A percentile compares a stretch with the other conserved stretches of the same genome.
phyloP scores from a whole-genome alignment of 2,329 filamentous ascomycete genomes.

The Chaetomiaceae sp. region DNA sequence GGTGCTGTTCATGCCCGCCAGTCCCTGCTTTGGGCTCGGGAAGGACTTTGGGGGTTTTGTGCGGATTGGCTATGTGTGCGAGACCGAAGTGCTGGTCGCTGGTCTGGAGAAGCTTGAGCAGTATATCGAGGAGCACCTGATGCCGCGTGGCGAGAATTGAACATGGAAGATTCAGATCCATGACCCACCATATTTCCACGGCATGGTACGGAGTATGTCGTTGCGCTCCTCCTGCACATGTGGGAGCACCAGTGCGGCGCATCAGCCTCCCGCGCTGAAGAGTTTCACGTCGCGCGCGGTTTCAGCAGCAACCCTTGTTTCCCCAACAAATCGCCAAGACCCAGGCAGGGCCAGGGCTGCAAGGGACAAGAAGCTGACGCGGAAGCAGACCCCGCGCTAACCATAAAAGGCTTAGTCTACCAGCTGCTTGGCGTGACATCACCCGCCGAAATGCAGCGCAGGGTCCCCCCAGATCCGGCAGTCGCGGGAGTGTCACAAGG shows the following conservation, averaged over 20 bases:
- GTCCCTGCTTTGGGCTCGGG: constrained; percentile 63
- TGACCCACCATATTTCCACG: too few species aligned
- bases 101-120: constrained; percentile 50
- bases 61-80: constrained; percentile 69
- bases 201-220: too few species aligned
- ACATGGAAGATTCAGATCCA: too few species aligned
- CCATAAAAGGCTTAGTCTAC: background rate
- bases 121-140: constrained; percentile 37
- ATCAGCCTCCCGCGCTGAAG: too few species aligned
- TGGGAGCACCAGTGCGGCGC: too few species aligned
- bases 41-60: constrained; percentile 70
- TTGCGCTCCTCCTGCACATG: too few species aligned
- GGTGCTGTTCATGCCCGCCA: constrained; percentile 70
- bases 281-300: constrained; percentile 1
- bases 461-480: constrained; percentile 2
- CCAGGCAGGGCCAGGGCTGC: too few species aligned
- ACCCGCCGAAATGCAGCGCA: background rate
- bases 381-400: too few species aligned
- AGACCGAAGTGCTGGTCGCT: constrained; percentile 63
- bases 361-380: too few species aligned
- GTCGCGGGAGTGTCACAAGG: background rate
- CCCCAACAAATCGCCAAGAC: background rate
- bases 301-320: background rate
- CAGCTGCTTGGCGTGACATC: background rate
- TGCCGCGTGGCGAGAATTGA: background rate